A percentile compares a stretch with the other conserved stretches of the same genome.
These are phyloP conservation scores for Dianthus caryophyllus DNA, from an alignment of 148 eudicot genomes.

Conservation along the genomic window DNA sequence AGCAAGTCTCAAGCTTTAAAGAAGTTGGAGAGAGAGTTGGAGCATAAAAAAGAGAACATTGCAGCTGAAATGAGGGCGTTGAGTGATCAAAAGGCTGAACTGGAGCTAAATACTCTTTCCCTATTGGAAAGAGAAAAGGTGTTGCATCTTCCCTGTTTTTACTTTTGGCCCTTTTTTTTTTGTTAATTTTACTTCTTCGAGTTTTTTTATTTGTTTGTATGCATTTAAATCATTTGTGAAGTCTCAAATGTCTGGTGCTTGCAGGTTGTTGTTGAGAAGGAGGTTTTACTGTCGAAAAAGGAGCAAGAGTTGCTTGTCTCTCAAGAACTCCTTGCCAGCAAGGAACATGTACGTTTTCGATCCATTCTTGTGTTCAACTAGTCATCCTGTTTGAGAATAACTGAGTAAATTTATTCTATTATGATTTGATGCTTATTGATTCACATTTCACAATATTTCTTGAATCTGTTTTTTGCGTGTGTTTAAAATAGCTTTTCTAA, in stretches of 20 bases:
- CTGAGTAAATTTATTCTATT: neutral
- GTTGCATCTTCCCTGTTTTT: neutral
- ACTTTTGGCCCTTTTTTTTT: neutral
- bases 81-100: constrained; percentile 42
- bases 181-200: neutral
- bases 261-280: constrained; percentile 60
- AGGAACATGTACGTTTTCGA: constrained; percentile 57
- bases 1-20: constrained; percentile 53
- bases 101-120: constrained; percentile 44
- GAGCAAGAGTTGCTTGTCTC: constrained; percentile 60
- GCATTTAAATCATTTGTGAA: neutral
- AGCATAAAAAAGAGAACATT: constrained; percentile 45
- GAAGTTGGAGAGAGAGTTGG: constrained; percentile 61
- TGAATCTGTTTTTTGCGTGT: too few relatives aligned
- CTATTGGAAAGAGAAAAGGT: constrained; percentile 88
- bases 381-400: neutral
- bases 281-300: constrained; percentile 50
- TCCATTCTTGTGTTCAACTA: neutral
- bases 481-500: too few relatives aligned
- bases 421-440: neutral
- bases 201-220: neutral
- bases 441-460: neutral
- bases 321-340: constrained; percentile 51
- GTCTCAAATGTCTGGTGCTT: constrained; percentile 15
- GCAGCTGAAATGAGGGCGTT: constrained; percentile 43